A percentile compares a stretch with the other conserved stretches of the same genome.
Evolutionary conservation across 2,329 filamentous ascomycete species (phyloP).

Genomic region (Fusarium duplospermum): DNA sequence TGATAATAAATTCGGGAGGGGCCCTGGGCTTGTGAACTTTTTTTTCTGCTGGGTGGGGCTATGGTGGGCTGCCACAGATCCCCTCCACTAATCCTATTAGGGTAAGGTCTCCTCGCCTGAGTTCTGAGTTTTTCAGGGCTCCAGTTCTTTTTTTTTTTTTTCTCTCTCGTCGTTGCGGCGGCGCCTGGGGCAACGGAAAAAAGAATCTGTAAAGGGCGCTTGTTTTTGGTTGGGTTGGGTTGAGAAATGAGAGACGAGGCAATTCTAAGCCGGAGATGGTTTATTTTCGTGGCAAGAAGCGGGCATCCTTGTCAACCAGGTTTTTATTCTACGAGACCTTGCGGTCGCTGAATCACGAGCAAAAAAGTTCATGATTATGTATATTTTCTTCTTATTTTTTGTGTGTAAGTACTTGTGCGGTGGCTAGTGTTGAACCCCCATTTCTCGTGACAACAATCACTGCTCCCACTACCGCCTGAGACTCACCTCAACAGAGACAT

Average conservation of each 20-base stretch:
- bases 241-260: conserved; percentile 38
- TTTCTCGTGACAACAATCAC: neutral
- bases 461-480: neutral
- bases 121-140: conserved; percentile 46
- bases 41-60: conserved; percentile 48
- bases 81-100: conserved; percentile 41
- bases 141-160: conserved; percentile 37
- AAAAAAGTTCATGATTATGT: neutral
- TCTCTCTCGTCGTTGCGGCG: neutral
- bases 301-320: neutral
- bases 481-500: conserved; percentile 8
- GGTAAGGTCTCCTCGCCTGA: conserved; percentile 43
- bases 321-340: neutral
- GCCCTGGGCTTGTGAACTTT: conserved; percentile 40
- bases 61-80: conserved; percentile 37
- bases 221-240: conserved; percentile 6
- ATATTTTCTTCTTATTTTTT: neutral
- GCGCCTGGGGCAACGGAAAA: conserved; percentile 22
- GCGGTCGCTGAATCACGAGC: neutral
- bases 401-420: conserved; percentile 2
- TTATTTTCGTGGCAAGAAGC: conserved; percentile 3
- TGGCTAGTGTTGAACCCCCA: conserved; percentile 1
- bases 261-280: conserved; percentile 29
- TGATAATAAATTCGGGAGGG: conserved; percentile 48
- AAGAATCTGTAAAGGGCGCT: conserved; percentile 15